Evolutionary conservation across 2,329 filamentous ascomycete species (phyloP), one percentile per base, ranked within the genome.

Genomic region (Fusarium chuoi): DNA sequence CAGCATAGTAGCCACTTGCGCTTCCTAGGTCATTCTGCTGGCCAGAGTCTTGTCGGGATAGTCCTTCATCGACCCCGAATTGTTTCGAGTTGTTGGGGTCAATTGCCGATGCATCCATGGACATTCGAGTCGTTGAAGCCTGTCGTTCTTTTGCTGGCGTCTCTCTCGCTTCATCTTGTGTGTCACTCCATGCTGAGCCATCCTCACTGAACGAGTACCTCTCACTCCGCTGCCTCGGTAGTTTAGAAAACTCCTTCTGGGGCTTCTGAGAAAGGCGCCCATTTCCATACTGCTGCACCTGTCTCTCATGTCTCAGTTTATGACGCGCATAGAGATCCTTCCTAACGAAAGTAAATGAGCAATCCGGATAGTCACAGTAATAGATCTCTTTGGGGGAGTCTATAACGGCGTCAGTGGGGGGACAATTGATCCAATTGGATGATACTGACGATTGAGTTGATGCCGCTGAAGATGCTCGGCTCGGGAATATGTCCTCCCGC

Each of bases 301-400:
- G 77, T 8, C 77, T 73, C 30, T 78, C 77, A 46, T 78, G 77
- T 48, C 77, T 76, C 51, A 78, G 24, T 54, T 78, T 78, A 56
- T 78, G 77, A 22, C 77, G 77, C 9, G 77, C 77, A 42, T 75
- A 78, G 20, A 78, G 75, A 60, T 78, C 77, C 59, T 78, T 78
- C 30, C 77, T 77, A 36, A 78, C 77, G 57, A 78, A 78, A 22
- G 77, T 78, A 44, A 78, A 78, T 30, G 77, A 78, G 59, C 77
- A 78, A 18, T 78, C 77, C 26, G 77, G 77, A 35, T 78, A 78
- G 42, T 78, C 75, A 39, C 77, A 78, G 35, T 78, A 77, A 57
- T 78, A 78, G n/a, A 78, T 78, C 62, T 78, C 77, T 64, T 78
- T 78, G 41, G 77, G 77, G 39, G 77, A 78, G 60, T 78, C 77